Base-by-base conservation (phyloP, 2,329 filamentous ascomycete genomes). In the Colletotrichum sp. region DNA sequence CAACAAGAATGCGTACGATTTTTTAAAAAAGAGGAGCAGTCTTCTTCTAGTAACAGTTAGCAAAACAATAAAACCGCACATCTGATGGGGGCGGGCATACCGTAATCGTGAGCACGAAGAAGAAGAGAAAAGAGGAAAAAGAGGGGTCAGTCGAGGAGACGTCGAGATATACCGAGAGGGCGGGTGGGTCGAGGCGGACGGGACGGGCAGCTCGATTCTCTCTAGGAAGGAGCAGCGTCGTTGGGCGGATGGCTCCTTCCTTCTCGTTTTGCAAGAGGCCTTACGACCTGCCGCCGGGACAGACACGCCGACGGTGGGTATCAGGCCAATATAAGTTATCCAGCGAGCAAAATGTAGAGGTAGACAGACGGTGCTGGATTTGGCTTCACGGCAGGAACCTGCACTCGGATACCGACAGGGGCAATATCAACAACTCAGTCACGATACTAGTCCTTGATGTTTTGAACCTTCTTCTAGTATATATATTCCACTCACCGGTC, bases 11-110 rank as follows among this genome's bases (percentile, higher is more conserved):
- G 36, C 36, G 34, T 16, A 44, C 36, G 36, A 44, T 18, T 5
- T 18, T 36, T 5, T 1, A 16, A n/a, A 18, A 6, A 44, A 44
- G 1, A 44, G 5, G 2, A 1, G 16, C 36, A 44, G 36, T 0
- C 0, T 18, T 6, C 10, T 10, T 6, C 39, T 44, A 9, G 39
- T n/a, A 44, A 44, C 16, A 9, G 39, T 44, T 44, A 44, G 39
- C 39, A 44, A 44, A n/a, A 44, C 39, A n/a, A 44, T n/a, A 10
- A 18, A 39, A 44, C 6, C 16, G 8, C 1, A 44, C 16, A 1
- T 44, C 5, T 44, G 8, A 44, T 44, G 39, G 39, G 39, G 39
- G 39, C 39, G 39, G 39, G 8, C 39, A 44, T 44, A 44, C 39
- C 39, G 8, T 18, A 18, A 44, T 44, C 39, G 39, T 6, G 39